These are phyloP conservation scores for Podospora fimiseda DNA, from an alignment of 495 filamentous ascomycete species.

Conservation along the genomic window DNA sequence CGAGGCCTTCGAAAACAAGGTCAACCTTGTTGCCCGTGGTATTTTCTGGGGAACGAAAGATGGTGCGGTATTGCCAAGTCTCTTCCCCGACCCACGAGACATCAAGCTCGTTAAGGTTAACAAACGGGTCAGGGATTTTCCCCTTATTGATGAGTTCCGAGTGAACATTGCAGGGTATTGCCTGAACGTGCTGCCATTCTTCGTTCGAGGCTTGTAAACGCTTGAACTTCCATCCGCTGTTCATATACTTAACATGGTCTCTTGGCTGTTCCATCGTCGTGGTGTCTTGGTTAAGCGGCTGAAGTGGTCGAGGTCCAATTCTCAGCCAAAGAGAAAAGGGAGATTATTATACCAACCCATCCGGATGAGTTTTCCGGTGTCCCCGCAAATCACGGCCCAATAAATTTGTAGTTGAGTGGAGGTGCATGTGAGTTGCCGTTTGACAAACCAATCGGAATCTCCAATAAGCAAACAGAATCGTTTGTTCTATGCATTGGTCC, in stretches of 20 bases:
- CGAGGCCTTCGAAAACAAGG: conserved; percentile 65
- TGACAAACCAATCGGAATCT: too few species aligned
- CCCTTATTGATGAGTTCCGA: conserved; percentile 17
- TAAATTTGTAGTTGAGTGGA: too few species aligned
- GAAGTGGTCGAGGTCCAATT: too few species aligned
- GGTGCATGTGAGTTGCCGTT: too few species aligned
- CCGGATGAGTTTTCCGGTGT: too few species aligned
- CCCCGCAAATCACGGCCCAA: too few species aligned
- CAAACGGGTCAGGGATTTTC: conserved; percentile 55
- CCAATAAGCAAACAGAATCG: too few species aligned
- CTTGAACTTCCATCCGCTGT: conserved; percentile 18
- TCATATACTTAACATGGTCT: neutral
- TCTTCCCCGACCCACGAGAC: conserved; percentile 67
- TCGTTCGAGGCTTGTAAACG: conserved; percentile 1
- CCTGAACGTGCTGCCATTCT: conserved; percentile 17
- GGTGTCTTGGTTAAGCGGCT: too few species aligned
- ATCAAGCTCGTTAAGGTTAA: conserved; percentile 60
- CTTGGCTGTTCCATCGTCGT: too few species aligned
- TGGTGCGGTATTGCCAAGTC: conserved; percentile 49
- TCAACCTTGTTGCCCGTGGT: conserved; percentile 29
- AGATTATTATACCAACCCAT: too few species aligned
- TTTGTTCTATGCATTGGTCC: too few species aligned
- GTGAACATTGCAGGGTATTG: conserved; percentile 21
- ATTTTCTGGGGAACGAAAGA: conserved; percentile 34
- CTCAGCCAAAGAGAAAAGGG: too few species aligned